Evolutionary conservation across 768 basidiomycete genomes (phyloP).

Genomic region (Hydnomerulius pinastri): DNA sequence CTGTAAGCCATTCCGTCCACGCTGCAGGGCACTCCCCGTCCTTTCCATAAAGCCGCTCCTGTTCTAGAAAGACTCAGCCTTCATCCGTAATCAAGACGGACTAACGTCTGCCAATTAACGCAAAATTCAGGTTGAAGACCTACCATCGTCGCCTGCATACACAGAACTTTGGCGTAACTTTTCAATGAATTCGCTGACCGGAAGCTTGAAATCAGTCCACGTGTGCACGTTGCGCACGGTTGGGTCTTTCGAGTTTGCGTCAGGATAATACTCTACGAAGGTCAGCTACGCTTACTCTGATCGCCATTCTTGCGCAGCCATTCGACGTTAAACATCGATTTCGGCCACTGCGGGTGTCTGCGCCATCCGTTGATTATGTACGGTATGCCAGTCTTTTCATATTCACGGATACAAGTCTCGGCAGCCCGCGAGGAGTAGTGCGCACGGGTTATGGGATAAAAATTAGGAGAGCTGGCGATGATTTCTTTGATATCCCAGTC

Average conservation of each 20-base stretch:
- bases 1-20: slow-evolving; percentile 66
- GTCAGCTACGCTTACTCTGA: slow-evolving; percentile 18
- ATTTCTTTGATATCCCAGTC: slow-evolving; percentile 55
- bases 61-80: slow-evolving; percentile 39
- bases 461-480: slow-evolving; percentile 40
- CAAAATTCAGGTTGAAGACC: too few relatives aligned
- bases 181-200: slow-evolving; percentile 54
- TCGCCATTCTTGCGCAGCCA: slow-evolving; percentile 46
- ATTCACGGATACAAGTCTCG: slow-evolving; percentile 37
- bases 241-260: slow-evolving; percentile 46
- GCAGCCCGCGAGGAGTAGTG: slow-evolving; percentile 30
- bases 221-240: slow-evolving; percentile 64
- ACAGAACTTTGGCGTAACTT: slow-evolving; percentile 38
- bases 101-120: slow-evolving; percentile 5
- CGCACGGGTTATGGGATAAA: slow-evolving; percentile 43
- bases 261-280: background rate
- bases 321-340: slow-evolving; percentile 53
- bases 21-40: slow-evolving; percentile 66
- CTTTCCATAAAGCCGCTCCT: slow-evolving; percentile 72
- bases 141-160: slow-evolving; percentile 44
- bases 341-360: slow-evolving; percentile 54
- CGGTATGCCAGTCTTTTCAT: slow-evolving; percentile 57
- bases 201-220: slow-evolving; percentile 53
- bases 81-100: background rate
- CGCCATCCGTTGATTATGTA: slow-evolving; percentile 67